phyloP scores from a whole-genome alignment of 139 green algal species.

The Klebsormidium nitens region DNA sequence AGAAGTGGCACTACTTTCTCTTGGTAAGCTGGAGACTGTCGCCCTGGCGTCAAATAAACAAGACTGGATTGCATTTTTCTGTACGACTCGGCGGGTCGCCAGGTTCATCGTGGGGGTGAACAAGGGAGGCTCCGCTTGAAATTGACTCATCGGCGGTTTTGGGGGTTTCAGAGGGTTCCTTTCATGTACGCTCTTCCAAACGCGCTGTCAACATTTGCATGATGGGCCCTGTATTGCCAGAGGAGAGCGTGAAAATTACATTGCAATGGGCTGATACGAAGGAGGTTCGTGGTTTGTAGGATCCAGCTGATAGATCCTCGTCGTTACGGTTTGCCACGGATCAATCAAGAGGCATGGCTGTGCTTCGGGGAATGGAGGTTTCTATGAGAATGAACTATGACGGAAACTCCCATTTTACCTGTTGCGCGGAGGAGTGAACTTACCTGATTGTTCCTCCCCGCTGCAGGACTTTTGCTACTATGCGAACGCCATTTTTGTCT shows the following conservation, averaged over 20 bases:
- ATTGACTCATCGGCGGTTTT: no score
- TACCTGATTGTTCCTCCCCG: neutral
- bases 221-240: no score
- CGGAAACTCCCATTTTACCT: neutral
- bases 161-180: no score
- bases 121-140: neutral
- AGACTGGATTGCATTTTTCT: neutral
- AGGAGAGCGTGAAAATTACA: no score
- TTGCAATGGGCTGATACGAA: no score
- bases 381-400: neutral
- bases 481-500: constrained; percentile 32
- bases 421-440: neutral
- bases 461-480: constrained; percentile 42
- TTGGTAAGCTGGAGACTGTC: constrained; percentile 16
- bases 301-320: neutral
- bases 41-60: neutral
- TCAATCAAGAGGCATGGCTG: neutral
- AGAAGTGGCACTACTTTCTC: constrained; percentile 43
- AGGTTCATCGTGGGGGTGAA: neutral
- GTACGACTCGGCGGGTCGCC: neutral
- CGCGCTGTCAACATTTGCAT: no score
- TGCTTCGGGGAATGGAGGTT: neutral
- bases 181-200: no score
- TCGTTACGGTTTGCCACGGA: neutral
- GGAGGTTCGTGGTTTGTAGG: no score